These are phyloP conservation scores for Metschnikowia similis DNA, from an alignment of 805 yeast genomes.

Conservation along the genomic window DNA sequence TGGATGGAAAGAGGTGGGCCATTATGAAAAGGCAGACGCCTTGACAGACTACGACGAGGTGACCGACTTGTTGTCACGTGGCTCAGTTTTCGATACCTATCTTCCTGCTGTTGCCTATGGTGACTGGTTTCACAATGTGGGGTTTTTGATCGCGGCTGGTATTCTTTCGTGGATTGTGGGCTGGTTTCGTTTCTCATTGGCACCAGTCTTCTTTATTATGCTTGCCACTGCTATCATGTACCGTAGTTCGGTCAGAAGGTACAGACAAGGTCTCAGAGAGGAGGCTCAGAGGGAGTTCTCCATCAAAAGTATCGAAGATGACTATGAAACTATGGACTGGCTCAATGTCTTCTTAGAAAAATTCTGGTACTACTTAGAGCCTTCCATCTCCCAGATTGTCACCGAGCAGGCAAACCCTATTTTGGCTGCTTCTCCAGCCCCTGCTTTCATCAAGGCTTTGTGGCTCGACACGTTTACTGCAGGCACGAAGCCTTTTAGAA, in stretches of 20 bases:
- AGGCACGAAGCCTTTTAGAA: slow-evolving; percentile 94
- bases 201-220: slow-evolving; percentile 74
- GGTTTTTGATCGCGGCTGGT: slow-evolving; percentile 60
- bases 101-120: slow-evolving; percentile 78
- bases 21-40: slow-evolving; percentile 69
- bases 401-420: slow-evolving; percentile 82
- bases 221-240: slow-evolving; percentile 63
- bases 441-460: slow-evolving; percentile 75
- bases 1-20: slow-evolving; percentile 95
- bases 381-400: slow-evolving; percentile 79
- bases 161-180: slow-evolving; percentile 77
- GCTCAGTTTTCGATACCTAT: slow-evolving; percentile 71
- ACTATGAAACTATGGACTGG: slow-evolving; percentile 96
- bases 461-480: slow-evolving; percentile 87
- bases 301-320: slow-evolving; percentile 75
- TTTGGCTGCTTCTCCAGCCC: slow-evolving; percentile 70
- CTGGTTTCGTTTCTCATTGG: slow-evolving; percentile 67
- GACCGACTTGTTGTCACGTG: slow-evolving; percentile 62
- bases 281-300: slow-evolving; percentile 83
- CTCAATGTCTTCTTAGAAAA: slow-evolving; percentile 81
- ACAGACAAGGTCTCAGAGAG: slow-evolving; percentile 71
- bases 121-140: slow-evolving; percentile 96
- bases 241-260: slow-evolving; percentile 77
- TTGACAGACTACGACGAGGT: slow-evolving; percentile 67
- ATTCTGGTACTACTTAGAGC: slow-evolving; percentile 90